Evolutionary conservation across 768 basidiomycete genomes (phyloP).

Genomic region (Kwoniella sp.): DNA sequence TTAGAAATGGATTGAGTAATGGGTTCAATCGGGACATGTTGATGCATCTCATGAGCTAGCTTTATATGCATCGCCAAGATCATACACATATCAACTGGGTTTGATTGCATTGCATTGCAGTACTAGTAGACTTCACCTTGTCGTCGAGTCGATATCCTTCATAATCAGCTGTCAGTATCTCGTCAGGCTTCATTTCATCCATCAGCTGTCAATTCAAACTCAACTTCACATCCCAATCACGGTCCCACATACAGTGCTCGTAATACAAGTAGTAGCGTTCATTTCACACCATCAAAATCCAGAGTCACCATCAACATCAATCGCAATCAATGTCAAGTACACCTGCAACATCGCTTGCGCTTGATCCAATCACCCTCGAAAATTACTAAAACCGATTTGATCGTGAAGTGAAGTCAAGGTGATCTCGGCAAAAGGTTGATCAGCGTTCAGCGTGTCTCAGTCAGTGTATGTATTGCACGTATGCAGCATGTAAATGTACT

Average conservation of each 20-base stretch:
- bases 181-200: not conserved
- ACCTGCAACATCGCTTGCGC: too few species aligned
- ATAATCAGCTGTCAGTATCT: not conserved
- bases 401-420: slow-evolving; percentile 18
- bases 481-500: too few species aligned
- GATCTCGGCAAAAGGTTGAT: too few species aligned
- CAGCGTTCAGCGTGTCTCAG: not conserved
- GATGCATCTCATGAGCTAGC: not conserved
- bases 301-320: slow-evolving; percentile 4
- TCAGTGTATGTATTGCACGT: too few species aligned
- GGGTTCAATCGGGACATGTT: too few species aligned
- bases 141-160: not conserved
- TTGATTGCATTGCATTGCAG: too few species aligned
- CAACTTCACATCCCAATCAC: too few species aligned
- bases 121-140: slow-evolving; percentile 14
- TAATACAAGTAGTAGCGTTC: too few species aligned
- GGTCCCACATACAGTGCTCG: too few species aligned
- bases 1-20: not conserved
- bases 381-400: slow-evolving; percentile 5
- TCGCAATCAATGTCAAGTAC: not conserved
- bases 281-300: not conserved
- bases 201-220: too few species aligned
- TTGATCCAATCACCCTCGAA: slow-evolving; percentile 2
- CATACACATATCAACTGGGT: too few species aligned
- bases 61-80: slow-evolving; percentile 8